These are phyloP conservation scores for Paecilomyces dactylethromorphus DNA, from an alignment of 2,329 filamentous ascomycete genomes.

Conservation along the genomic window DNA sequence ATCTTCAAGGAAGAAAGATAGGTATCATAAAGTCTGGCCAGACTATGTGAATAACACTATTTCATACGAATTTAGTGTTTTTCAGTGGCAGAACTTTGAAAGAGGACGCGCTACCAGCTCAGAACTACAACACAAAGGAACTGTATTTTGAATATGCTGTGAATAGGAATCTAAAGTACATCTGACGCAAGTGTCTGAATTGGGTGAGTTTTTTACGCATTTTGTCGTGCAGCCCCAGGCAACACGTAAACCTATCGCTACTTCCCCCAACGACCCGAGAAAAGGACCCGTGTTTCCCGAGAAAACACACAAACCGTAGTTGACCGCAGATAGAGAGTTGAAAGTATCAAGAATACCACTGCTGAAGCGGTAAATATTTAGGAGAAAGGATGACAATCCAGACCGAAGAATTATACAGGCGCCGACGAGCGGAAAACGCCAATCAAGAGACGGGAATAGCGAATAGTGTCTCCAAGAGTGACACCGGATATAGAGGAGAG, in stretches of 20 bases:
- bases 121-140: no score
- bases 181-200: background rate
- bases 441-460: background rate
- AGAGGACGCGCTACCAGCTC: no score
- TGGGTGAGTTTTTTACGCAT: background rate
- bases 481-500: background rate
- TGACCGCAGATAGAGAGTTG: background rate
- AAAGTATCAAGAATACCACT: background rate
- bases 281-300: background rate
- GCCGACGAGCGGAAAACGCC: background rate
- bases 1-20: no score
- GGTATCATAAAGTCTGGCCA: background rate
- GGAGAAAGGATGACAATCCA: background rate
- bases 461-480: background rate
- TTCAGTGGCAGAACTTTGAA: no score
- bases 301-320: background rate
- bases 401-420: background rate
- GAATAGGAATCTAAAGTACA: background rate
- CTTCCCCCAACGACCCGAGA: background rate
- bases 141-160: background rate
- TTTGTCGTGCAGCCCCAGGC: background rate
- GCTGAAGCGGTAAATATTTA: background rate
- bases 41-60: no score
- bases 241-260: background rate
- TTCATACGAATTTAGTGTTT: no score